phyloP scores from a whole-genome alignment of 345 rosid genomes.

The sweet orange (Citrus sinensis) region DNA sequence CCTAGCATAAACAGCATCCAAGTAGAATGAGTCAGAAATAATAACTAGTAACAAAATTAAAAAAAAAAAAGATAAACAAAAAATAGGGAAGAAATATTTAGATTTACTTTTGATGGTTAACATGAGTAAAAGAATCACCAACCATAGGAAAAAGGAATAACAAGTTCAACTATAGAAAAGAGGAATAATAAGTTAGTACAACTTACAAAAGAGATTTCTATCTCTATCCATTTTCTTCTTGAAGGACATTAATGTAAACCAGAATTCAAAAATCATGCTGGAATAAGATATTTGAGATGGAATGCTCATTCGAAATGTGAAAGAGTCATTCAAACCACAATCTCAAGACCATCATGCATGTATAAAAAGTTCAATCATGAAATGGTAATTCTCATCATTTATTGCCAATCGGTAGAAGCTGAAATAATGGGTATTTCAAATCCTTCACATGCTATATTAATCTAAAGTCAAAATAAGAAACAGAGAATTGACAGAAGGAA shows the following conservation, averaged over 20 bases:
- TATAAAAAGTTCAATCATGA: neutral
- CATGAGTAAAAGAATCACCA: neutral
- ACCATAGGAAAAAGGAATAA: neutral
- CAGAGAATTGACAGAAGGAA: neutral
- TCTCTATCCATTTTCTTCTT: neutral
- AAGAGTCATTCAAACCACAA: neutral
- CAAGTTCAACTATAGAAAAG: neutral
- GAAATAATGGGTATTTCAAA: neutral
- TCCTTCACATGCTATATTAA: neutral
- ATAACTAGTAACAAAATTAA: neutral
- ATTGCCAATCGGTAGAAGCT: neutral
- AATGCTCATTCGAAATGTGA: neutral
- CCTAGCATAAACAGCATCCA: constrained; percentile 40
- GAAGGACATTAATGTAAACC: neutral
- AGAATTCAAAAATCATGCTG: neutral
- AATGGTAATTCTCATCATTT: neutral
- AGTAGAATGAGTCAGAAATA: constrained; percentile 7
- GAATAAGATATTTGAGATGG: neutral
- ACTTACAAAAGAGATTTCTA: neutral
- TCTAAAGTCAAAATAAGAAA: neutral
- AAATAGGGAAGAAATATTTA: neutral
- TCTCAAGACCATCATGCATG: neutral
- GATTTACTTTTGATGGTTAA: neutral
- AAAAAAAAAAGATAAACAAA: neutral
- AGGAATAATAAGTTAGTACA: neutral